phyloP scores from a whole-genome alignment of 768 basidiomycete species.

The Hemileccinum impolitum region DNA sequence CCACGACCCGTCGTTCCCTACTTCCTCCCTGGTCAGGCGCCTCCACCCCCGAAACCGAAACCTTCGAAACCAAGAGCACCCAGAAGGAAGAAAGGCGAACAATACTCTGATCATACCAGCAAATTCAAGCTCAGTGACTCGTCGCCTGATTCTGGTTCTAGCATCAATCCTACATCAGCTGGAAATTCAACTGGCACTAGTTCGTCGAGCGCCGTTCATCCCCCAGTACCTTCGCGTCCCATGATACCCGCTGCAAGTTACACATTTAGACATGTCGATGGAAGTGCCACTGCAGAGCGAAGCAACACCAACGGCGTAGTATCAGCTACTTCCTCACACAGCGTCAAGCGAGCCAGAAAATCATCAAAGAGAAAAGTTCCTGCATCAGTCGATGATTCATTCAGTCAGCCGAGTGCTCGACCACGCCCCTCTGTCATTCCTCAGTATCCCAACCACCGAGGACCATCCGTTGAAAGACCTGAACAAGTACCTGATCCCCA shows the following conservation, averaged over 20 bases:
- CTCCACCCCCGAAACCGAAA: conserved; percentile 24
- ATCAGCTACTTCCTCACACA: not conserved
- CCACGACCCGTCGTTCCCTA: conserved; percentile 22
- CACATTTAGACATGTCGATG: not conserved
- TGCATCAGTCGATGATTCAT: not conserved
- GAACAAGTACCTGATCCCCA: not conserved
- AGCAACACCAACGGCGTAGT: not conserved
- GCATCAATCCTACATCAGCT: conserved; percentile 30
- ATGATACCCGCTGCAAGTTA: conserved; percentile 3
- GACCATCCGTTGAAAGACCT: not conserved
- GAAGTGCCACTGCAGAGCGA: conserved; percentile 3
- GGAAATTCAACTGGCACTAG: conserved; percentile 6
- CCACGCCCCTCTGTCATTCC: conserved; percentile 1
- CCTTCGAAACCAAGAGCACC: conserved; percentile 24
- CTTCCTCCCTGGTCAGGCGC: conserved; percentile 57
- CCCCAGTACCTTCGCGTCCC: not conserved
- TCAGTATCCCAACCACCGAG: conserved; percentile 9
- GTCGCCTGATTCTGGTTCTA: conserved; percentile 32
- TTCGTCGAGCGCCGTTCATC: not conserved
- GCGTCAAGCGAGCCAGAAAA: conserved; percentile 13
- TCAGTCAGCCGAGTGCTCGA: conserved; percentile 2
- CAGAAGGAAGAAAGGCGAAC: conserved; percentile 33
- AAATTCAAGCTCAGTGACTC: conserved; percentile 44
- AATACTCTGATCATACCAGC: conserved; percentile 44
- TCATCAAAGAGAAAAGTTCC: conserved; percentile 8